These are phyloP conservation scores for Zopfia rhizophila DNA, from an alignment of 2,329 filamentous ascomycete species.

Conservation along the genomic window DNA sequence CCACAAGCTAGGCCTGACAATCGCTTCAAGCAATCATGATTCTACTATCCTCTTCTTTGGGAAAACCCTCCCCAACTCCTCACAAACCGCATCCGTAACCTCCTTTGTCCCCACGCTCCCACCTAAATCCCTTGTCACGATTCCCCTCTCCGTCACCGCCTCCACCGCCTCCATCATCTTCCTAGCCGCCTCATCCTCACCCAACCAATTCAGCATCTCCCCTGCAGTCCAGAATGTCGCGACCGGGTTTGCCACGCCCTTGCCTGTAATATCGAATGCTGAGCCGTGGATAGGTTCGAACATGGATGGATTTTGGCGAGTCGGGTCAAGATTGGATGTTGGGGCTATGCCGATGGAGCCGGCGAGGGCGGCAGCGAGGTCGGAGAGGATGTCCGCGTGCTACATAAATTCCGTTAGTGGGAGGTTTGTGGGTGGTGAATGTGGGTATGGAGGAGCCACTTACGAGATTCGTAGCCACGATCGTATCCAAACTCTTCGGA, in stretches of 20 bases:
- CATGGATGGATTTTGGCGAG: conserved; percentile 67
- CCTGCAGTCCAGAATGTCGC: conserved; percentile 69
- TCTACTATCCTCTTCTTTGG: no score
- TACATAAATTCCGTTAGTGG: conserved; percentile 6
- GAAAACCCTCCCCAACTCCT: conserved; percentile 46
- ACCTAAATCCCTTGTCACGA: conserved; percentile 66
- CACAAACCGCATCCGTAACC: conserved; percentile 56
- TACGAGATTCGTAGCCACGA: conserved; percentile 70
- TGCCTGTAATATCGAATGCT: conserved; percentile 68
- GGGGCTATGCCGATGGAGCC: conserved; percentile 79
- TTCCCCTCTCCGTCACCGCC: conserved; percentile 62
- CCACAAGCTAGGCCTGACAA: no score
- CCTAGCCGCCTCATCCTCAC: conserved; percentile 62
- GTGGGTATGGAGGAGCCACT: conserved; percentile 6
- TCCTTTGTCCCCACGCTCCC: conserved; percentile 56
- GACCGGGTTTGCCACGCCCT: conserved; percentile 67
- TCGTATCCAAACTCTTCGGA: conserved; percentile 69
- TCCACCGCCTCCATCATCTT: conserved; percentile 65
- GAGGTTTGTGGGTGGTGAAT: no score
- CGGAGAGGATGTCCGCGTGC: conserved; percentile 74
- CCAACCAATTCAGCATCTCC: conserved; percentile 69
- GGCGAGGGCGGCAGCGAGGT: conserved; percentile 75
- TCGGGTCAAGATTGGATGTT: conserved; percentile 75
- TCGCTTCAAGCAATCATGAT: no score
- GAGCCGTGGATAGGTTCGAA: conserved; percentile 71